phyloP scores from a whole-genome alignment of 1,284 basidiomycete species.

The Cryptococcus amylolentus region DNA sequence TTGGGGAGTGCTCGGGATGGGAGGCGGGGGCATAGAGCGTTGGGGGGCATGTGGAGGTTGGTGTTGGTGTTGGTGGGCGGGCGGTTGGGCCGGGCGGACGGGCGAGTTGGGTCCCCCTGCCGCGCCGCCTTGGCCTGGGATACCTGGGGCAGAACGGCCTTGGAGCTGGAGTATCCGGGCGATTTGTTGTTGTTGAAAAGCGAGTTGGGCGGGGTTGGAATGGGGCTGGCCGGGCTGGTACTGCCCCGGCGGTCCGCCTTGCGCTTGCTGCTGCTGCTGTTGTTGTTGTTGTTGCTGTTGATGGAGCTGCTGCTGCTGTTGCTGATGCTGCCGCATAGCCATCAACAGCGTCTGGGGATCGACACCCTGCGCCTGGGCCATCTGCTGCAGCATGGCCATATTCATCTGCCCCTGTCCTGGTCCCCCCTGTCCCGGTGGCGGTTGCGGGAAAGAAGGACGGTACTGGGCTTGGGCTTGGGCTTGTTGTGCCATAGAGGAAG shows the following conservation, averaged over 20 bases:
- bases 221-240: constrained; percentile 8
- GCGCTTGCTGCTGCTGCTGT: constrained; percentile 23
- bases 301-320: constrained; percentile 24
- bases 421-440: constrained; percentile 3
- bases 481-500: constrained; percentile 26
- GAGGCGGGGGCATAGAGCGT: constrained; percentile 20
- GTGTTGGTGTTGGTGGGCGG: constrained; percentile 3
- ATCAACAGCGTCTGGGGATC: constrained; percentile 17
- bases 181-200: constrained; percentile 18
- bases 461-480: constrained; percentile 17
- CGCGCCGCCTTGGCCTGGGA: too few relatives aligned
- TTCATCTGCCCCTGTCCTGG: constrained; percentile 34
- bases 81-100: background rate
- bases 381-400: constrained; percentile 23
- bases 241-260: constrained; percentile 27
- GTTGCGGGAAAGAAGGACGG: constrained; percentile 11
- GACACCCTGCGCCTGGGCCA: constrained; percentile 6
- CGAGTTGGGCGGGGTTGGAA: constrained; percentile 15
- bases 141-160: too few relatives aligned
- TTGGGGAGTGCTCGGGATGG: constrained; percentile 20
- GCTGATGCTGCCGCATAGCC: constrained; percentile 17
- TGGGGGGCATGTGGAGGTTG: background rate
- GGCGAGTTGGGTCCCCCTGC: too few relatives aligned
- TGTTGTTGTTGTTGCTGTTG: constrained; percentile 23
- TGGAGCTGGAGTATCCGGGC: background rate